Evolutionary conservation across 768 basidiomycete genomes (phyloP), one percentile per base, ranked within the genome.

Genomic region (Boletus speciosus): DNA sequence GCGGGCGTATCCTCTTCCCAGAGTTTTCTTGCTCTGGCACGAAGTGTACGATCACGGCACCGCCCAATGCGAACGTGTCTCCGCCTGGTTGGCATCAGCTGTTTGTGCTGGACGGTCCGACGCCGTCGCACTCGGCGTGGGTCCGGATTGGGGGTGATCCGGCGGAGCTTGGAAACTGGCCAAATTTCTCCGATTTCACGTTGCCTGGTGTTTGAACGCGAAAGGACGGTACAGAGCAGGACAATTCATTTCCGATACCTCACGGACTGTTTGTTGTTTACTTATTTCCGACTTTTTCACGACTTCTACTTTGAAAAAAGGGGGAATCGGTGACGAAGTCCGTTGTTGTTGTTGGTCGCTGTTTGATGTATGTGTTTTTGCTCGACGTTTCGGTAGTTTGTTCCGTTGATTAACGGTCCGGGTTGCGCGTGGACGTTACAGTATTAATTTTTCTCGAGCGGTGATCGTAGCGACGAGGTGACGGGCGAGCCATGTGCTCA

Each of bases 131-230:
- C 58, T 86, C 88, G 16, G 69, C 75, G 11, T 89, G 86, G 83
- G 80, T 93, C 12, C 81, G 88, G 27, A 86, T 92, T 47, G 90
- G 90, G 19, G 87, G 86, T 1, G 90, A 92, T 64, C 89, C 88
- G 0, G 78, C 75, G 0, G 23, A 73, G 49, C 66, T 92, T 11
- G 89, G 89, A 0, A 82, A 86, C 58, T 92, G 89, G 89, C 89
- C 89, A 0, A 50, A 81, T 51, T 71, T 81, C 60, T 78, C 85
- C 29, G 88, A 84, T 49, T 91, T 91, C 64, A 82, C 78, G 2
- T 66, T 67, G 1, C 88, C 88, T 1, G 88, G 88, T 16, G 66
- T 89, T 37, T 81, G 31, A 44, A 44, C 25, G 6, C 9, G 41
- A 25, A 4, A 6, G 6, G 23, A 41, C 3, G 8, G 15, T 27